Conservation (phyloP, 1,284 basidiomycete species). For the Mrakiaceae sp. region DNA sequence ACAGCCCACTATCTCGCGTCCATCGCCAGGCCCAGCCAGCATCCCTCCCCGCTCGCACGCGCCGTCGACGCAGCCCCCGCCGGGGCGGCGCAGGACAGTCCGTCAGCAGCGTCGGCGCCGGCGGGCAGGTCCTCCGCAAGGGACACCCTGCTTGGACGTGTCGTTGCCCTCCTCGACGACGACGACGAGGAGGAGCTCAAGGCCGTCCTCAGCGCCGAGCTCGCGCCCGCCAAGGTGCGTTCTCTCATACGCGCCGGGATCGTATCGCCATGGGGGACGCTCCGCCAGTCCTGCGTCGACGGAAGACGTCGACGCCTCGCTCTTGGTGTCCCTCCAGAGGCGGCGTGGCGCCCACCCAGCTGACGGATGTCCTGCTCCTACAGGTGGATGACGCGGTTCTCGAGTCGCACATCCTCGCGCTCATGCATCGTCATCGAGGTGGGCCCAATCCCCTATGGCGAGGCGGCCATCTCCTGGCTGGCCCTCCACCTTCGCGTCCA, state of each 20-base stretch:
- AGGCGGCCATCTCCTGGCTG: too few relatives aligned
- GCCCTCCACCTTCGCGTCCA: background rate
- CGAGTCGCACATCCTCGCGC: slow-evolving; percentile 63
- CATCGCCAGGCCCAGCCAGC: background rate
- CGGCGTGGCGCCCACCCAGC: background rate
- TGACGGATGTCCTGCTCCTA: background rate
- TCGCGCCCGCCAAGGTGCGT: slow-evolving; percentile 31
- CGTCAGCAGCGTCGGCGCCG: background rate
- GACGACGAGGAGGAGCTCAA: slow-evolving; percentile 82
- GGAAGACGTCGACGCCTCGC: background rate
- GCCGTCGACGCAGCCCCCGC: background rate
- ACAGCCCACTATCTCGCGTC: slow-evolving; percentile 8
- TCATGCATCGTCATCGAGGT: slow-evolving; percentile 71
- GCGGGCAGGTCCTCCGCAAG: background rate
- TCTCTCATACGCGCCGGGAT: background rate
- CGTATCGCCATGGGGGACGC: background rate
- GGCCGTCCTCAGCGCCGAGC: slow-evolving; percentile 53
- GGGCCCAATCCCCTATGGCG: background rate
- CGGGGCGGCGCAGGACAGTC: background rate
- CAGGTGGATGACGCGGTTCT: slow-evolving; percentile 37
- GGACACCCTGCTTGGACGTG: slow-evolving; percentile 42
- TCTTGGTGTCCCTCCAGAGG: background rate
- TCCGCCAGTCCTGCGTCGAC: background rate
- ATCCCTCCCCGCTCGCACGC: background rate
- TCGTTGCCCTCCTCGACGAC: slow-evolving; percentile 57